Base-by-base conservation (phyloP, 2,329 filamentous ascomycete species). In the Mycosphaerelloides madeirae region DNA sequence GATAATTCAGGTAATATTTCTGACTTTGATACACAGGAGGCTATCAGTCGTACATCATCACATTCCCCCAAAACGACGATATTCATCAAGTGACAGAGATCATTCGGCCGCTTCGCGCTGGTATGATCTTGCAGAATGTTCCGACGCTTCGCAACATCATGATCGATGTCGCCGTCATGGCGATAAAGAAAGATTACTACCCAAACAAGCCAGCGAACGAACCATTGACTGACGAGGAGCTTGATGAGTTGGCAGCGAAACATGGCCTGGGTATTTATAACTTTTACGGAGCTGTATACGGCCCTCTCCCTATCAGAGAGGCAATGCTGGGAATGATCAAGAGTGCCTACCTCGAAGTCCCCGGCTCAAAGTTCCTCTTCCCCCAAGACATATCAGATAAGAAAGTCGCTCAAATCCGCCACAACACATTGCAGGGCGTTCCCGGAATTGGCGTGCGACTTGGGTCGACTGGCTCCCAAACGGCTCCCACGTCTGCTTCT, bases 41-140 rank as follows among this genome's bases (percentile, higher is more conserved):
- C 13, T 46, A 44, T 14, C 70, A 76, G 60, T 60, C 60, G 9
- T 67, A 67, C 38, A 49, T 68, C 31, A 62, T 69, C 50, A 75
- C 71, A 0, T 69, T 78, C 28, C 68, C 70, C 0, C 66, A 63
- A 28, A 74, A 77, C 28, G 70, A 75, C 29, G 71, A 77, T 47
- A 65, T 78, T 6, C 61, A 69, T 8, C 63, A 71, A 31, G 64
- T 73, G 29, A 65, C 75, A 39, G 71, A 77, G 41, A 71, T 74
- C 34, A 73, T 76, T 47, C 65, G 74, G 1, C 71, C 71, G 2
- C 63, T 75, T 7, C 62, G 69, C 3, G 52, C 60, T 9, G 50
- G 48, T 2, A 60, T 71, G 56, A 62, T 75, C 1, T 48, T 77
- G 1, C 73, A 74, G 16, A 75, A 76, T 31, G 70, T 73, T 1